Evolutionary conservation across 1,139 yeast species (phyloP).

Genomic region (Nematodospora anomalae): DNA sequence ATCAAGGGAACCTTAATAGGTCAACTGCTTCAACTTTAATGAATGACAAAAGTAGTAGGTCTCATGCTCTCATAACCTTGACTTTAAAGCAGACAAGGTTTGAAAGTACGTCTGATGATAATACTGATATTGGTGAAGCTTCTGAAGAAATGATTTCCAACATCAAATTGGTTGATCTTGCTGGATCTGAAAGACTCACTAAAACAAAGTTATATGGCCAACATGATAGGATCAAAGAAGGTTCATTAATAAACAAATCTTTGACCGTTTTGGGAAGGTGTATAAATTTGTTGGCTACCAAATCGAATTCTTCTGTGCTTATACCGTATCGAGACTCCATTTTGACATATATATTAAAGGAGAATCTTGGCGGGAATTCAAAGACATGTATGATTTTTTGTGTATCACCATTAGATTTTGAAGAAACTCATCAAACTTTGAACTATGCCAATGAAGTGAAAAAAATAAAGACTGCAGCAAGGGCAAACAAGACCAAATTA

Average conservation of each 20-base stretch:
- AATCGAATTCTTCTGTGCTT: conserved; percentile 26
- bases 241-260: conserved; percentile 72
- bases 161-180: conserved; percentile 72
- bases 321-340: conserved; percentile 75
- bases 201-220: conserved; percentile 65
- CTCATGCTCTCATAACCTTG: conserved; percentile 75
- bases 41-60: conserved; percentile 70
- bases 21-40: conserved; percentile 69
- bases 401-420: conserved; percentile 72
- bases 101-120: conserved; percentile 14
- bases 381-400: conserved; percentile 78
- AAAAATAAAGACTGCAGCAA: conserved; percentile 63
- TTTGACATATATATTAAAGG: conserved; percentile 70
- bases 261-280: conserved; percentile 76
- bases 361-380: conserved; percentile 71
- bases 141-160: conserved; percentile 57
- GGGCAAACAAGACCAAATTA: conserved; percentile 39
- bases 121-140: conserved; percentile 42
- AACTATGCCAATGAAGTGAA: conserved; percentile 78
- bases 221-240: conserved; percentile 64
- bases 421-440: conserved; percentile 71
- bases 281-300: conserved; percentile 48
- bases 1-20: conserved; percentile 50
- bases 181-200: conserved; percentile 74
- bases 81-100: conserved; percentile 57